Evolutionary conservation across 495 filamentous ascomycete species (phyloP).

Genomic region (Podospora pseudocomata): DNA sequence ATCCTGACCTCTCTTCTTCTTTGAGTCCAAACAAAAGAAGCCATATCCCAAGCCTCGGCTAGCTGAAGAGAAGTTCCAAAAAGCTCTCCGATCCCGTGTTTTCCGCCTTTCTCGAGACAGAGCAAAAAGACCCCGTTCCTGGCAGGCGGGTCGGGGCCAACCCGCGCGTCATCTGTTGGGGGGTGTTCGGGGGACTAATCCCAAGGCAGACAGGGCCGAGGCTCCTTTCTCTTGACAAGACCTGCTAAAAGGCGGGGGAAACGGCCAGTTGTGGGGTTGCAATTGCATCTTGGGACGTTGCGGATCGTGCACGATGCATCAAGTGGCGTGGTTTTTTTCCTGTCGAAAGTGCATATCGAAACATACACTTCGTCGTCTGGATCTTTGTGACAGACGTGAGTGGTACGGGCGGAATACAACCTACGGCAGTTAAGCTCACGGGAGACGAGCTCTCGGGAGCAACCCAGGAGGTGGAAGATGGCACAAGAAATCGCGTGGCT

Average conservation of each 20-base stretch:
- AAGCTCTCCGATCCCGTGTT: background rate
- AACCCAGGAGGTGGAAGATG: background rate
- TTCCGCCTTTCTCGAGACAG: background rate
- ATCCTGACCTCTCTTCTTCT: background rate
- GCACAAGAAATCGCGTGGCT: background rate
- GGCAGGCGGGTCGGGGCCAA: background rate
- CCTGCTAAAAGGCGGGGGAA: constrained; percentile 13
- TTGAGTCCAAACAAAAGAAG: background rate
- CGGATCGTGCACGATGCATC: background rate
- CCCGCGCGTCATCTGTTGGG: background rate
- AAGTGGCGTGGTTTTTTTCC: background rate
- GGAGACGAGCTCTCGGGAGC: background rate
- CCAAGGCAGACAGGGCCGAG: constrained; percentile 11
- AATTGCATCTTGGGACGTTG: background rate
- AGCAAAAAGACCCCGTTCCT: background rate
- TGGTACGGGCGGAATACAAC: background rate
- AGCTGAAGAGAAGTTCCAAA: background rate
- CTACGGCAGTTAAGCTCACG: background rate
- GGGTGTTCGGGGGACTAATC: background rate
- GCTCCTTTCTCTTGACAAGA: constrained; percentile 5
- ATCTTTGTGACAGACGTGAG: background rate
- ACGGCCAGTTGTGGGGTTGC: background rate
- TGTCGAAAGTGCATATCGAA: background rate
- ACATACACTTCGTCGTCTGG: background rate
- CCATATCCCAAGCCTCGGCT: background rate